phyloP scores from a whole-genome alignment of 495 filamentous ascomycete genomes.

The Aspergillus avenaceus region DNA sequence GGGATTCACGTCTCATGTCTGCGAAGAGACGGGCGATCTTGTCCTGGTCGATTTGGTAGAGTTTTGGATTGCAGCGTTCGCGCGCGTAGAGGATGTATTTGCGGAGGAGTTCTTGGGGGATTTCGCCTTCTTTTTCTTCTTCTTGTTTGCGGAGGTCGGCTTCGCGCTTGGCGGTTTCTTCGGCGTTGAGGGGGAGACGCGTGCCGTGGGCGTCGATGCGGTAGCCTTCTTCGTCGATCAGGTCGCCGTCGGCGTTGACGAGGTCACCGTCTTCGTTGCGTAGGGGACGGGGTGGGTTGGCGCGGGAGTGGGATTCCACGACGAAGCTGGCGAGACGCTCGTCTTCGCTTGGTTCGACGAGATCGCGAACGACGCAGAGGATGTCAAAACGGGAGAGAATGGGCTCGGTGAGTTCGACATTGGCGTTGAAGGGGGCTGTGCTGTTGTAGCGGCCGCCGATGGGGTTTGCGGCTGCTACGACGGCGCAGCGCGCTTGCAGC shows the following conservation, averaged over 20 bases:
- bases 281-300: slow-evolving; percentile 66
- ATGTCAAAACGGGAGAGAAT: slow-evolving; percentile 99
- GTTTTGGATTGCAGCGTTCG: slow-evolving; percentile 83
- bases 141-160: slow-evolving; percentile 42
- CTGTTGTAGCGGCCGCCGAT: slow-evolving; percentile 96
- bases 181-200: slow-evolving; percentile 30
- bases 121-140: slow-evolving; percentile 68
- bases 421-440: slow-evolving; percentile 89
- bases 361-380: slow-evolving; percentile 93
- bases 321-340: slow-evolving; percentile 94
- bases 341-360: slow-evolving; percentile 94
- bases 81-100: slow-evolving; percentile 98
- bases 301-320: slow-evolving; percentile 84
- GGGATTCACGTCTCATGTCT: slow-evolving; percentile 88
- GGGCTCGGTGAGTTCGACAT: slow-evolving; percentile 95
- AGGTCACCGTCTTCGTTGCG: slow-evolving; percentile 51
- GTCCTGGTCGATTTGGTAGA: slow-evolving; percentile 97
- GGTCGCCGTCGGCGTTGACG: slow-evolving; percentile 58
- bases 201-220: slow-evolving; percentile 33
- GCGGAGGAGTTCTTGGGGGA: slow-evolving; percentile 84
- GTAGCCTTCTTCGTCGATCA: slow-evolving; percentile 43
- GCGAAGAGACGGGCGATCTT: slow-evolving; percentile 92
- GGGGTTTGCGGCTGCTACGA: slow-evolving; percentile 96
- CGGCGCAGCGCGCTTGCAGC: slow-evolving; percentile 93
- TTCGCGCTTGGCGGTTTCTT: slow-evolving; percentile 33